phyloP scores from a whole-genome alignment of 805 yeast genomes.

The Yamadazyma phyllophila region DNA sequence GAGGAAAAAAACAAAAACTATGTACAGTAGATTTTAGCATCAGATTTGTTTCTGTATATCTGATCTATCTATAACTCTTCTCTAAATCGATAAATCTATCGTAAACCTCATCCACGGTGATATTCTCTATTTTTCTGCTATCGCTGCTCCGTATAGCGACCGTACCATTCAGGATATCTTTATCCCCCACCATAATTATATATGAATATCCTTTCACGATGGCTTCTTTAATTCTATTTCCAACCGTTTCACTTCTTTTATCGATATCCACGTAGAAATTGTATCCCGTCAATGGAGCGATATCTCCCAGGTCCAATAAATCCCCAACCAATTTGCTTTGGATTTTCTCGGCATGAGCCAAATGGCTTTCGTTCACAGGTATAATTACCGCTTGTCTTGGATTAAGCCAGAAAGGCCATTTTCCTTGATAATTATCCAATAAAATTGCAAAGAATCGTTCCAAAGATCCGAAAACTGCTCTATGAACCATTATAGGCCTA shows the following conservation, averaged over 20 bases:
- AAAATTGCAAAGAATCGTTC: conserved; percentile 90
- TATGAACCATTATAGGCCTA: conserved; percentile 90
- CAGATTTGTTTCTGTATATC: neutral
- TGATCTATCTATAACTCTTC: conserved; percentile 38
- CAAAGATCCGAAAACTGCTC: conserved; percentile 93
- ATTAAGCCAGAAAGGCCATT: conserved; percentile 97
- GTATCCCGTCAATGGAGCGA: conserved; percentile 56
- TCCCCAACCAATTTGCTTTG: conserved; percentile 48
- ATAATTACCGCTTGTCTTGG: conserved; percentile 87
- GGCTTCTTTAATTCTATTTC: conserved; percentile 78
- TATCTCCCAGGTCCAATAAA: conserved; percentile 24
- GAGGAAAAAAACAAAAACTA: too few relatives aligned
- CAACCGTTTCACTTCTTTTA: conserved; percentile 71
- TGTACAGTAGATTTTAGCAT: neutral
- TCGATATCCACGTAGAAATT: conserved; percentile 77
- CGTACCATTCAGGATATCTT: conserved; percentile 60
- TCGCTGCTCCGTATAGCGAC: conserved; percentile 64
- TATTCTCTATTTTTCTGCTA: conserved; percentile 41
- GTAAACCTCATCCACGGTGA: conserved; percentile 52
- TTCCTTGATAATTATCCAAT: conserved; percentile 85
- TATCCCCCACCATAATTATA: conserved; percentile 83
- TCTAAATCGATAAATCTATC: conserved; percentile 56
- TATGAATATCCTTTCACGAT: conserved; percentile 70
- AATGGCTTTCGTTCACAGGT: conserved; percentile 70
- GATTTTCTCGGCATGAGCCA: conserved; percentile 51